These are phyloP conservation scores for Rhodotorula kratochvilovae DNA, from an alignment of 768 basidiomycete genomes.

Conservation along the genomic window DNA sequence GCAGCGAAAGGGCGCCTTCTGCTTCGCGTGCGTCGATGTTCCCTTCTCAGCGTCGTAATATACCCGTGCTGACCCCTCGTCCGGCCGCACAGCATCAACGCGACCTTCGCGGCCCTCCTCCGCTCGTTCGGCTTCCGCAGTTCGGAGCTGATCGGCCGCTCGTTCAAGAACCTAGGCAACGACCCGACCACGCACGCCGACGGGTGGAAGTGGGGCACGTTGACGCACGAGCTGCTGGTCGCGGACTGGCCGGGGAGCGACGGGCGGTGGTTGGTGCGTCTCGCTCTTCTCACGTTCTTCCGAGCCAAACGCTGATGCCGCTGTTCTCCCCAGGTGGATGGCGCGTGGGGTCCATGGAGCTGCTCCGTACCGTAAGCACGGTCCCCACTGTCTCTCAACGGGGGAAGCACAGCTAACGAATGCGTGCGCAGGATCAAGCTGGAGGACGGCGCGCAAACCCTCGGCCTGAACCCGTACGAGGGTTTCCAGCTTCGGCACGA, in stretches of 20 bases:
- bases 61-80: too few species aligned
- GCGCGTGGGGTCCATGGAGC: conserved; percentile 20
- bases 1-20: conserved; percentile 26
- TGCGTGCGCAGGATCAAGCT: conserved; percentile 12
- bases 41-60: not conserved
- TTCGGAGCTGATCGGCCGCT: conserved; percentile 16
- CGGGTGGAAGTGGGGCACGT: conserved; percentile 34
- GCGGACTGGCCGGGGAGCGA: conserved; percentile 29
- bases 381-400: not conserved
- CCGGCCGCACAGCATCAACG: conserved; percentile 13
- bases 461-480: conserved; percentile 30
- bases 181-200: conserved; percentile 23
- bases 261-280: conserved; percentile 10
- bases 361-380: not conserved
- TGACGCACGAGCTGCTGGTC: conserved; percentile 26
- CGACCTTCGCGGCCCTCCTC: conserved; percentile 15
- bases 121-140: conserved; percentile 25
- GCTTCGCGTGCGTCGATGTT: conserved; percentile 30
- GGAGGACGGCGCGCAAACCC: not conserved
- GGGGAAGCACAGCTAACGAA: not conserved
- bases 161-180: conserved; percentile 24
- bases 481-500: conserved; percentile 22
- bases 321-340: not conserved
- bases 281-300: not conserved
- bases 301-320: not conserved